Evolutionary conservation across 352 stramenopile genomes (phyloP).

Genomic region (Saprolegnia parasitica): DNA sequence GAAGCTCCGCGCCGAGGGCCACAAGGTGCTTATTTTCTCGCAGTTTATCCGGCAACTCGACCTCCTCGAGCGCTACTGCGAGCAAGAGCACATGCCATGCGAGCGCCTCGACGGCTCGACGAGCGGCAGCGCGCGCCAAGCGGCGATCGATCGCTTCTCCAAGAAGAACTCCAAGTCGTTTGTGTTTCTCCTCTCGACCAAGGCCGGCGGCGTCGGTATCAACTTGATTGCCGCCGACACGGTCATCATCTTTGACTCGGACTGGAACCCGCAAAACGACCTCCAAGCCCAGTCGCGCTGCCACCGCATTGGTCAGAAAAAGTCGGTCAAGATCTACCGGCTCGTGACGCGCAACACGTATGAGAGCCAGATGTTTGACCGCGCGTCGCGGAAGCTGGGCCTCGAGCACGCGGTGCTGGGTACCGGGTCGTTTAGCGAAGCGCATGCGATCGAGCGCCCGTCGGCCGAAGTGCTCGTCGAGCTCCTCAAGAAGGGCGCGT

Average conservation of each 20-base stretch:
- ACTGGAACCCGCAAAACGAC: conserved; percentile 99
- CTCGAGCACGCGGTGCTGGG: conserved; percentile 98
- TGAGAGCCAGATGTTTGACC: conserved; percentile 99
- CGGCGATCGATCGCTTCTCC: conserved; percentile 96
- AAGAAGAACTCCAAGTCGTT: conserved; percentile 93
- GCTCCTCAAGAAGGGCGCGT: conserved; percentile 96
- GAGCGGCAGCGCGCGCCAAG: conserved; percentile 83
- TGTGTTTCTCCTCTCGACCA: conserved; percentile 98
- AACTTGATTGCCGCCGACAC: conserved; percentile 98
- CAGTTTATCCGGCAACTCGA: conserved; percentile 93
- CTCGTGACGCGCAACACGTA: conserved; percentile 98
- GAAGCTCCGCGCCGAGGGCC: conserved; percentile 88
- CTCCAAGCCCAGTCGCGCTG: conserved; percentile 86
- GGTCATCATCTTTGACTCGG: conserved; percentile 99
- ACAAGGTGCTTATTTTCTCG: conserved; percentile 95
- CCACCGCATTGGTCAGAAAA: conserved; percentile 99
- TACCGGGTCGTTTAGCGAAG: conserved; percentile 88
- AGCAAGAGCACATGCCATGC: conserved; percentile 83
- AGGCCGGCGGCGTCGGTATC: conserved; percentile 97
- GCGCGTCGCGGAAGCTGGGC: conserved; percentile 96
- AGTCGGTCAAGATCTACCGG: conserved; percentile 96
- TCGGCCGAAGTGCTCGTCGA: conserved; percentile 93
- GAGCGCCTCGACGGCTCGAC: conserved; percentile 90
- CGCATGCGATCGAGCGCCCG: conserved; percentile 78
- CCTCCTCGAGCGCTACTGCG: conserved; percentile 91